Base-by-base conservation (phyloP, 2,329 filamentous ascomycete genomes). In the Epichloe aotearoae region DNA sequence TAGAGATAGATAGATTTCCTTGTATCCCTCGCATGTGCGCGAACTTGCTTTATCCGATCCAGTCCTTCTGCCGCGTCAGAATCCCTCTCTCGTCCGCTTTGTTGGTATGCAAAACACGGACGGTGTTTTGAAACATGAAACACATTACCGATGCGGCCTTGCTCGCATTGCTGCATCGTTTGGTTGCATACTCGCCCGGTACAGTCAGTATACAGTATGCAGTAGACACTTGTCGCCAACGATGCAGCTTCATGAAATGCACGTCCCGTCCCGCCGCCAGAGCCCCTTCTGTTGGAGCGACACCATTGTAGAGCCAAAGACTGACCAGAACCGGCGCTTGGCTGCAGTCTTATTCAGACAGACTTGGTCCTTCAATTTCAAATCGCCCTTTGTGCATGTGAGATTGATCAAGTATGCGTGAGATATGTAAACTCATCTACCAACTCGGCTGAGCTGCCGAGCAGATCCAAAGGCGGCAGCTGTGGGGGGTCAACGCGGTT, bases 401-500 rank as follows among this genome's bases (percentile, higher is more conserved):
- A 11, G 8, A 30, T 4, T 11, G 7, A 30, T 48, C 37, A 50
- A 33, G 11, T 23, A 19, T 41, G n/a, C 30, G 40, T 48, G n/a
- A 48, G 10, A n/a, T 30, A 12, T 10, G 14, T 15, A 26, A 47
- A 42, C 15, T 63, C 73, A 47, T 77, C 70, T 2, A 83, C 71
- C 15, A 83, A 66, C 61, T 83, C 79, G 1, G 79, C 79, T 6
- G 75, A 69, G 54, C 71, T 74, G 19, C 74, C 76, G 2, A 79
- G 61, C 23, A 77, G 66, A 54, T 78, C 70, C 10, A 71, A 62
- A 8, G 67, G 62, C 4, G 59, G 64, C 38, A 67, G 63, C 20
- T 69, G 66, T 5, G 73, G 74, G 17, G 39, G 20, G 49, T 81
- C 77, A 19, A 81, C 68, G 30, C 73, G 71, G 58, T 66, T 77